These are phyloP conservation scores for Coniochaeta sp. DNA, from an alignment of 2,329 filamentous ascomycete genomes.

Conservation along the genomic window DNA sequence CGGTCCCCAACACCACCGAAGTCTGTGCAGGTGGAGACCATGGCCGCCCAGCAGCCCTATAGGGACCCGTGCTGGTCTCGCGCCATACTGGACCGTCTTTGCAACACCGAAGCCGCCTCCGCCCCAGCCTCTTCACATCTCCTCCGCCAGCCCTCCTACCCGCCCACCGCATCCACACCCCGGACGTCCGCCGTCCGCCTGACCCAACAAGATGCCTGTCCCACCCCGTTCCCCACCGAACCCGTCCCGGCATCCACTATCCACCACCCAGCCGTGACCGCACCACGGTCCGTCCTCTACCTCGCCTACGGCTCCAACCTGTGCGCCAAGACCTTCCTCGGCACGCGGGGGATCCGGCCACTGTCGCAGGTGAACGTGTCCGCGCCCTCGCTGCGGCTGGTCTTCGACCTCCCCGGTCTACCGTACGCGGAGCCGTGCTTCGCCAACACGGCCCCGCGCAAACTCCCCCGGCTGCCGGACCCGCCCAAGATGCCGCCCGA, in stretches of 20 bases:
- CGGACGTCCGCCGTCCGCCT: conserved; percentile 30
- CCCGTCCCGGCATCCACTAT: conserved; percentile 15
- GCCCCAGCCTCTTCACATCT: neutral
- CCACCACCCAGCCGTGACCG: conserved; percentile 14
- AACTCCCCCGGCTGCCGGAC: conserved; percentile 32
- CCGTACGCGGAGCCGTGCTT: conserved; percentile 91
- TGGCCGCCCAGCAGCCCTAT: neutral
- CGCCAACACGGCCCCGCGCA: conserved; percentile 65
- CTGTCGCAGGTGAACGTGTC: conserved; percentile 75
- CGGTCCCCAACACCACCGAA: neutral
- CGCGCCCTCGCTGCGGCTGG: conserved; percentile 69
- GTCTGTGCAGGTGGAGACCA: neutral
- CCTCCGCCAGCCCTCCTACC: conserved; percentile 6
- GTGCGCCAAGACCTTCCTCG: conserved; percentile 70
- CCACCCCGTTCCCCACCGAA: conserved; percentile 10
- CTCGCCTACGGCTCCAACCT: conserved; percentile 93
- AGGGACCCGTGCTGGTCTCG: neutral
- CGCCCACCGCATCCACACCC: conserved; percentile 21
- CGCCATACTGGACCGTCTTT: neutral
- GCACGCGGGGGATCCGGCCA: conserved; percentile 70
- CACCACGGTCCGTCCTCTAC: conserved; percentile 56
- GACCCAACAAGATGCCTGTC: conserved; percentile 17
- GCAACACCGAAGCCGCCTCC: neutral
- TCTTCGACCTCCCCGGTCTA: conserved; percentile 78
- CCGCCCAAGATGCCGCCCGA: conserved; percentile 20